Evolutionary conservation across 2,329 filamentous ascomycete species (phyloP), one percentile per base, ranked within the genome.

Genomic region (Cordyceps sp.): DNA sequence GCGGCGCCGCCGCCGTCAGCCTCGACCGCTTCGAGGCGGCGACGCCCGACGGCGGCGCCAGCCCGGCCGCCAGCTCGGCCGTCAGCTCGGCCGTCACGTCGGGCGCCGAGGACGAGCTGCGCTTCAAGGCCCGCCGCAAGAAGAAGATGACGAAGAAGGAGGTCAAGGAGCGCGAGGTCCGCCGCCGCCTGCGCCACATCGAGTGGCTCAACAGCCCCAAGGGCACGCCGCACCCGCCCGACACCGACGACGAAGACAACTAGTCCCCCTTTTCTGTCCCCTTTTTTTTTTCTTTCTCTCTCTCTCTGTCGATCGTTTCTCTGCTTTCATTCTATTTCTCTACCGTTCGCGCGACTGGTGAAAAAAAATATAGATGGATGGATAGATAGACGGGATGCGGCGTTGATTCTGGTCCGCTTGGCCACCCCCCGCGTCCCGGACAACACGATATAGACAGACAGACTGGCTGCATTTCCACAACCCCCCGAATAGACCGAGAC

Each of bases 81-180:
- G 68, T 67, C 38, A 75, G 66, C 45, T 69, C 62, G n/a, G 60
- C 64, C 25, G 65, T 63, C 36, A 69, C 58, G 47, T 62, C 61
- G 4, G 70, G 64, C 27, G 68, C 66, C 32, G 88, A 96, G 58
- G 86, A 90, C 54, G 78, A 55, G 37, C 71, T 98, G 66, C 88
- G 92, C 62, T 98, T 98, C 75, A 73, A 69, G 55, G 67, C 80
- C 9, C 74, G 69, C 58, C 90, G 86, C 70, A 94, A 94, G 84
- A 93, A 88, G 75, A 98, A 98, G 82, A 73, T 90, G 73, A 98
- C 90, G 35, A 83, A 92, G 65, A 85, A 85, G 59, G 85, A 98
- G 57, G 45, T 86, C 52, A 98, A 98, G 71, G 90, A 98, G 55
- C 69, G 80, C 15, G 88, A 96, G 59, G 79, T 80, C 27, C 70